Evolutionary conservation across 192 early-diverging fungal species (phyloP), one percentile per base, ranked within the genome.

Genomic region (Allomyces arbusculus): DNA sequence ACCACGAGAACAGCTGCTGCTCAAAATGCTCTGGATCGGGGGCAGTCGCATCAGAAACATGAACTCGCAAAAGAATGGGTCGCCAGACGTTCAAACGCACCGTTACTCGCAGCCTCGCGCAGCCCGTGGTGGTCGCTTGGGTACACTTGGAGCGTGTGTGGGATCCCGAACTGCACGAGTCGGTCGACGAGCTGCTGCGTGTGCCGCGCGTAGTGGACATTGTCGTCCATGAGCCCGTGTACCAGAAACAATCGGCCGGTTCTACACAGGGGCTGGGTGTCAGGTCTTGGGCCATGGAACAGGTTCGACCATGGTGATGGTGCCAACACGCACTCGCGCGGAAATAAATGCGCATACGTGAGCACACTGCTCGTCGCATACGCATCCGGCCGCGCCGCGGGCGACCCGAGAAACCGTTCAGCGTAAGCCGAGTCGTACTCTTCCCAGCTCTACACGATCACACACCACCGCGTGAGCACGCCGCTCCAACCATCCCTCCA

Each of bases 171-270:
- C 63, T 77, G 74, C 1, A 82, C 74, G 10, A 89, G 68, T 4
- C 66, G 75, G 1, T 80, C 72, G 1, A 82, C 78, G 44, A 87
- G 72, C 43, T 69, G 43, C 63, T 84, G 77, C 0, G 84, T 78
- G 71, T 89, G 79, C 33, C 74, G 33, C 33, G 33, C 75, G 50
- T 85, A 82, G 65, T 89, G 88, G 3, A 89, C 88, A 69, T 89
- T 89, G 65, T 89, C 88, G 69, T 89, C 88, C 62, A 82, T 82
- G 62, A 82, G 70, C 4, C 88, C 88, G 70, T 89, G 88, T 12
- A 78, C 86, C 55, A 89, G 70, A 28, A 89, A 65, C 4, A 89
- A 68, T 1, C 86, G 78, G 67, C 82, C 78, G 11, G 78, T 75
- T 24, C 79, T 82, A 65, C 11, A 23, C 61, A 43, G 25, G 70